phyloP scores from a whole-genome alignment of 345 rosid species.

The Acer saccharum region DNA sequence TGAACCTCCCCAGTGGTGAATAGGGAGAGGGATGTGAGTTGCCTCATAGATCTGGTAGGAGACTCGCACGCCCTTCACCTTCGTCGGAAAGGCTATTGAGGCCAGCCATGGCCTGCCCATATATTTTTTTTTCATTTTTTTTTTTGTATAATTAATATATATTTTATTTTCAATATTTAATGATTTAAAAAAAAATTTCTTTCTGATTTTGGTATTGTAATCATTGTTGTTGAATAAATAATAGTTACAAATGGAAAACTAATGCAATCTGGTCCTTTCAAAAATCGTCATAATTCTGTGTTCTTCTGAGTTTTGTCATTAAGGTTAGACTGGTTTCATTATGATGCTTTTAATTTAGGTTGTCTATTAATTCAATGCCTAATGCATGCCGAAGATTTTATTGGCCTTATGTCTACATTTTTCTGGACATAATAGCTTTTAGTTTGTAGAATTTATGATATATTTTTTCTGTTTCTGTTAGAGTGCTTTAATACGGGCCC shows the following conservation, averaged over 20 bases:
- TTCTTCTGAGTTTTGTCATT: neutral
- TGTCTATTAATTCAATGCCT: neutral
- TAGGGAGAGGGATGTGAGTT: neutral
- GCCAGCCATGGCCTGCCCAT: no score
- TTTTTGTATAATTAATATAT: no score
- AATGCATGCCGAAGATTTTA: neutral
- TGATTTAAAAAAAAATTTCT: no score
- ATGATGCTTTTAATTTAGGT: neutral
- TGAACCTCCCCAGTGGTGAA: neutral
- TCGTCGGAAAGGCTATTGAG: neutral
- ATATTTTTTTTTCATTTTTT: no score
- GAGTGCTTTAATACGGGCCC: no score
- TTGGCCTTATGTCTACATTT: neutral
- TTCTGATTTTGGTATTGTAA: neutral
- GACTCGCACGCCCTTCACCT: neutral
- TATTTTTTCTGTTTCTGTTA: neutral
- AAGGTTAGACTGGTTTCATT: neutral
- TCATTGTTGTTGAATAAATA: no score
- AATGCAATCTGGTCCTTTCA: neutral
- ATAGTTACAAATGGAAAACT: neutral
- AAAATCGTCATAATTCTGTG: neutral
- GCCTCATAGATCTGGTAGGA: neutral
- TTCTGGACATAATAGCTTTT: neutral
- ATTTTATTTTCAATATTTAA: no score
- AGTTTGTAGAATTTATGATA: no score